Evolutionary conservation across 2,329 filamentous ascomycete species (phyloP).

Genomic region (Decorospora gaudefroyi): DNA sequence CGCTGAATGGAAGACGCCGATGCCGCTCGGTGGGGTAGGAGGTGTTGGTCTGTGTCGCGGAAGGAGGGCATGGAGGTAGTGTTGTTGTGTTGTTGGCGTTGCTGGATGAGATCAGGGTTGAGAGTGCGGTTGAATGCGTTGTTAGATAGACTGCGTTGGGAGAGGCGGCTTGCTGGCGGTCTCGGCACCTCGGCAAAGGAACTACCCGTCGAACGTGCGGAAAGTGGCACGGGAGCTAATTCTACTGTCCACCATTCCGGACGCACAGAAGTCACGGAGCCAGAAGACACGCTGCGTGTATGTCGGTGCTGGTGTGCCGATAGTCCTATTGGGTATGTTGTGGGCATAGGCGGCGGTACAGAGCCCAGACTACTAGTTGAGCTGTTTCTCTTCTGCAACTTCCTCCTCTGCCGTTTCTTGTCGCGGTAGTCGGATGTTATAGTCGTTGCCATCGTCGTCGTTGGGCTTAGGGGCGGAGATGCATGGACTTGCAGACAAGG

Average conservation of each 20-base stretch:
- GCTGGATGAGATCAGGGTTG: conserved; percentile 2
- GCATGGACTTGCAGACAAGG: conserved; percentile 2
- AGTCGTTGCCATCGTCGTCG: conserved; percentile 15
- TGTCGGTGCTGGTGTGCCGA: conserved; percentile 4
- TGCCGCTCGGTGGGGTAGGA: not conserved
- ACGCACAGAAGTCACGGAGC: conserved; percentile 1
- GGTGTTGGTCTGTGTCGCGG: not conserved
- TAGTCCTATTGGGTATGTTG: not conserved
- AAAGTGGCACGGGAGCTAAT: conserved; percentile 4
- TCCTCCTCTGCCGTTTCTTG: conserved; percentile 1
- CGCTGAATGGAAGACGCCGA: too few species aligned
- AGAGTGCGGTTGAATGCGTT: conserved; percentile 6
- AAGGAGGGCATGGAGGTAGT: not conserved
- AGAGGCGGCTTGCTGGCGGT: not conserved
- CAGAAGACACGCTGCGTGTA: conserved; percentile 6
- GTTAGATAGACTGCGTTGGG: not conserved
- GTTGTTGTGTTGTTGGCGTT: not conserved
- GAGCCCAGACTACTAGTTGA: conserved; percentile 6
- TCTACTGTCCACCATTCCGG: conserved; percentile 12
- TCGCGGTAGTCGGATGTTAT: conserved; percentile 2
- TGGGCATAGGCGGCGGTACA: not conserved
- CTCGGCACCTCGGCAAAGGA: not conserved
- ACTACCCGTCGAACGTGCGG: not conserved
- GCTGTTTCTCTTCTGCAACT: conserved; percentile 13
- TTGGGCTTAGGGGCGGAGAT: conserved; percentile 4